phyloP scores from a whole-genome alignment of 345 rosid genomes.

The Acer campestre region DNA sequence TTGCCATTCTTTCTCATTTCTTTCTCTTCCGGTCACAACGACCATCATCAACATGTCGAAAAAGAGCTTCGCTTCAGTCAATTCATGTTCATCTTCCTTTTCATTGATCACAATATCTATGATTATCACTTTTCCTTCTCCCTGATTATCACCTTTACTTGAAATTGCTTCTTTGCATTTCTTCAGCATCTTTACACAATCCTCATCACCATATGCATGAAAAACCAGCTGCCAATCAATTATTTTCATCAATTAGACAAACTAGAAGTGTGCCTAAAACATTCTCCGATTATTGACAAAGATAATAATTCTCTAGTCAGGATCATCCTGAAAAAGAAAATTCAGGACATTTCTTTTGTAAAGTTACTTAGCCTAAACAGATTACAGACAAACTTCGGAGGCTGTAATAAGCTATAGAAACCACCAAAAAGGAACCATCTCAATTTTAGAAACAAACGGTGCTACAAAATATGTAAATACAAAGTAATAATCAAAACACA shows the following conservation, averaged over 20 bases:
- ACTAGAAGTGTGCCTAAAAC: too few species aligned
- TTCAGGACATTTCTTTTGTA: too few species aligned
- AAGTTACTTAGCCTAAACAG: too few species aligned
- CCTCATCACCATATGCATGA: slow-evolving; percentile 50
- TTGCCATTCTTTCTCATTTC: slow-evolving; percentile 41
- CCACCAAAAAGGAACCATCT: too few species aligned
- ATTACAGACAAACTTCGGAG: too few species aligned
- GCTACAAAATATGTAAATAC: too few species aligned
- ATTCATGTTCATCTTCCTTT: slow-evolving; percentile 21
- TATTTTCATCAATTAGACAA: not conserved
- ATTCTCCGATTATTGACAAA: too few species aligned
- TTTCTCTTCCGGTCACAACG: slow-evolving; percentile 29
- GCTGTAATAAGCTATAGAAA: too few species aligned
- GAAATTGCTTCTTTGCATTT: slow-evolving; percentile 40
- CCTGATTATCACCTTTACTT: not conserved
- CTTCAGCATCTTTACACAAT: slow-evolving; percentile 49
- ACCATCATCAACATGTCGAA: slow-evolving; percentile 48
- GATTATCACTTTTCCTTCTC: slow-evolving; percentile 25
- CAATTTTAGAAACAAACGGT: too few species aligned
- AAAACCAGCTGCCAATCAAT: slow-evolving; percentile 33
- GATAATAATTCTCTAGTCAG: too few species aligned
- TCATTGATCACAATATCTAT: slow-evolving; percentile 24
- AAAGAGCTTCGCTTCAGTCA: slow-evolving; percentile 36
- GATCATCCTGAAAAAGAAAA: too few species aligned
- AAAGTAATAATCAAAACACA: too few species aligned